phyloP scores from a whole-genome alignment of 139 green algal species.

The Mychonastes homosphaera region DNA sequence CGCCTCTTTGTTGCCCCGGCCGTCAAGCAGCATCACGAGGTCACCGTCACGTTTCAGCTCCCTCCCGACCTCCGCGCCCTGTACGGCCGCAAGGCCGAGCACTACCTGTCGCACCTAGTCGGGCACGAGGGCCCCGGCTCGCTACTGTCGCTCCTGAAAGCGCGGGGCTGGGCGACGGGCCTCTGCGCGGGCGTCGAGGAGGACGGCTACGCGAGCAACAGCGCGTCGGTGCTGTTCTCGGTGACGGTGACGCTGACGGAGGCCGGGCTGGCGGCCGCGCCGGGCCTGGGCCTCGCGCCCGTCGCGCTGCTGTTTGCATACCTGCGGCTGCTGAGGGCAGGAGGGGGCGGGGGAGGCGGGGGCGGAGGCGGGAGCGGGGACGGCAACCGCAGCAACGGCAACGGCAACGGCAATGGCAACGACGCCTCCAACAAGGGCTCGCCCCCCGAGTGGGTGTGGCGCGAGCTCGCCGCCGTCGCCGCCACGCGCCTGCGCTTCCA shows the following conservation, averaged over 20 bases:
- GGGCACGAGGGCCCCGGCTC: conserved; percentile 83
- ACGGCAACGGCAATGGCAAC: not conserved
- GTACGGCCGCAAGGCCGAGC: conserved; percentile 76
- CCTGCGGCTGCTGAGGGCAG: conserved; percentile 59
- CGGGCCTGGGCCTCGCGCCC: conserved; percentile 53
- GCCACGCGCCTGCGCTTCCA: conserved; percentile 58
- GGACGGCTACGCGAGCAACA: conserved; percentile 46
- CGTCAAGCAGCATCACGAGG: conserved; percentile 68
- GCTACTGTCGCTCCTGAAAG: conserved; percentile 73
- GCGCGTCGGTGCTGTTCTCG: conserved; percentile 59
- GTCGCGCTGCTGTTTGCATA: conserved; percentile 73
- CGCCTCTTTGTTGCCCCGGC: conserved; percentile 53
- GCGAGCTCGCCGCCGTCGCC: conserved; percentile 65
- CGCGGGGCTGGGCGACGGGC: conserved; percentile 63
- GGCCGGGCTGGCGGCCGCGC: conserved; percentile 54
- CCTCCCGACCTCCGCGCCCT: conserved; percentile 50
- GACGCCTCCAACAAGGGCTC: too few species aligned
- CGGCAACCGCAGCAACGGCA: not conserved
- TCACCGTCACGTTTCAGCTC: conserved; percentile 72
- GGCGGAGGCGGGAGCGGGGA: too few species aligned
- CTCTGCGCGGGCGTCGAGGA: conserved; percentile 79
- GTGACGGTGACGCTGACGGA: conserved; percentile 69
- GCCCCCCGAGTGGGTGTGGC: conserved; percentile 84
- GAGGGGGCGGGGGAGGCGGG: too few species aligned
- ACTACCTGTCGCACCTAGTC: conserved; percentile 87